Conservation (phyloP, 805 yeast genomes). For the Candida fluviatilis region DNA sequence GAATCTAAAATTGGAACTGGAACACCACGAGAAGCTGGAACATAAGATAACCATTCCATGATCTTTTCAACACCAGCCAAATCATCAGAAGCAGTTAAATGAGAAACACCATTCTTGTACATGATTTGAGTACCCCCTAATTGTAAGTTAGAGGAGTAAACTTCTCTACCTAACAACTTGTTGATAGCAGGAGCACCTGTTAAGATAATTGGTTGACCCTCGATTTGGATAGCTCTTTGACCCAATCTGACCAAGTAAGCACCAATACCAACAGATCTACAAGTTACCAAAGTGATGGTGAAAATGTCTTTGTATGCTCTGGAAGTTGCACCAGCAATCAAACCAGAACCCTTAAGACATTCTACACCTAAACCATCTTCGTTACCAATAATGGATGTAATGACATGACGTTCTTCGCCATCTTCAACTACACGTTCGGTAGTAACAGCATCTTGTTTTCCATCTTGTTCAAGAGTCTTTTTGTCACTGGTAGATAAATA, state of each 20-base stretch:
- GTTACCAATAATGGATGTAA: slow-evolving; percentile 83
- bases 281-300: slow-evolving; percentile 97
- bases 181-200: slow-evolving; percentile 99
- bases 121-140: slow-evolving; percentile 99
- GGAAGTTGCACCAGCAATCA: slow-evolving; percentile 98
- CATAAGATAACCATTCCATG: slow-evolving; percentile 91
- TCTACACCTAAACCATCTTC: slow-evolving; percentile 98
- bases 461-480: slow-evolving; percentile 51
- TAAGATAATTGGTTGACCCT: slow-evolving; percentile 96
- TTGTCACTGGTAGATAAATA: slow-evolving; percentile 72
- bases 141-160: slow-evolving; percentile 93
- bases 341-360: slow-evolving; percentile 95
- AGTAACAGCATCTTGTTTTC: slow-evolving; percentile 56
- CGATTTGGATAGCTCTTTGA: slow-evolving; percentile 97
- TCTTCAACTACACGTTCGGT: slow-evolving; percentile 79
- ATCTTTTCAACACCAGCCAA: slow-evolving; percentile 94
- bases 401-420: slow-evolving; percentile 79
- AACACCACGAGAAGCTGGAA: slow-evolving; percentile 84
- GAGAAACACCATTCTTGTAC: slow-evolving; percentile 98
- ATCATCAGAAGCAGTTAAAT: slow-evolving; percentile 94
- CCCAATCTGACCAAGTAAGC: slow-evolving; percentile 97
- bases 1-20: slow-evolving; percentile 88
- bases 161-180: slow-evolving; percentile 94
- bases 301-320: slow-evolving; percentile 96
- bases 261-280: slow-evolving; percentile 99